A percentile compares a stretch with the other conserved stretches of the same genome.
These are phyloP conservation scores for Aspergillus terreus DNA, from an alignment of 2,329 filamentous ascomycete genomes.

Conservation along the genomic window DNA sequence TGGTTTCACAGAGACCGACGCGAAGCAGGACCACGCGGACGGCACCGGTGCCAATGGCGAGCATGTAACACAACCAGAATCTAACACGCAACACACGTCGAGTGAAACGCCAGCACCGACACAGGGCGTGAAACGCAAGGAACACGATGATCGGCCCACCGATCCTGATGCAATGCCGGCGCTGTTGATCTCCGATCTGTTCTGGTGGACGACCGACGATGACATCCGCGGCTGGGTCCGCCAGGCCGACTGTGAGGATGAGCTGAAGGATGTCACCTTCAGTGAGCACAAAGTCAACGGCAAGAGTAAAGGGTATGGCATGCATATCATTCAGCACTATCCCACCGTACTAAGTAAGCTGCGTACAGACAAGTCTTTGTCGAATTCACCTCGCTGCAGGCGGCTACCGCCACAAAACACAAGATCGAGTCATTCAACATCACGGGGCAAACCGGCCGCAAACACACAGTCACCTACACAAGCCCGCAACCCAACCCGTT, in stretches of 20 bases:
- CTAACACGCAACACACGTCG: slow-evolving; percentile 14
- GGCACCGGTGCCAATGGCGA: slow-evolving; percentile 23
- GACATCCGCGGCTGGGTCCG: slow-evolving; percentile 85
- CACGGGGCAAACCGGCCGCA: slow-evolving; percentile 58
- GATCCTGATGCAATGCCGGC: slow-evolving; percentile 65
- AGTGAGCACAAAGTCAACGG: slow-evolving; percentile 99
- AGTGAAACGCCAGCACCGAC: slow-evolving; percentile 34
- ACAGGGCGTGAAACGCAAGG: slow-evolving; percentile 62
- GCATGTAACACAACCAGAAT: slow-evolving; percentile 17
- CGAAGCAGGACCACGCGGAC: slow-evolving; percentile 24
- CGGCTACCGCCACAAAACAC: slow-evolving; percentile 79
- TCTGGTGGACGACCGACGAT: slow-evolving; percentile 97
- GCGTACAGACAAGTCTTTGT: slow-evolving; percentile 67
- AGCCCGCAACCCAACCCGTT: slow-evolving; percentile 79
- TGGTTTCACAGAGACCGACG: slow-evolving; percentile 14
- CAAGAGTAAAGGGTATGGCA: slow-evolving; percentile 87
- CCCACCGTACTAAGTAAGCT: background rate
- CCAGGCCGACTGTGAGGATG: slow-evolving; percentile 74
- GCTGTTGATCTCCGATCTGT: slow-evolving; percentile 80
- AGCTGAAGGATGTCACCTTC: slow-evolving; percentile 90
- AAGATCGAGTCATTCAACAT: slow-evolving; percentile 66
- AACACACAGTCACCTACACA: slow-evolving; percentile 69
- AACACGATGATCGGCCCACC: slow-evolving; percentile 51
- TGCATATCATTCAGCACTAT: background rate
- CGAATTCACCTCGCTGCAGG: slow-evolving; percentile 78